Evolutionary conservation across 176 grass and related monocot species (phyloP), one percentile per base, ranked within the genome.

Genomic region (Ampelocalamus luodianensis): DNA sequence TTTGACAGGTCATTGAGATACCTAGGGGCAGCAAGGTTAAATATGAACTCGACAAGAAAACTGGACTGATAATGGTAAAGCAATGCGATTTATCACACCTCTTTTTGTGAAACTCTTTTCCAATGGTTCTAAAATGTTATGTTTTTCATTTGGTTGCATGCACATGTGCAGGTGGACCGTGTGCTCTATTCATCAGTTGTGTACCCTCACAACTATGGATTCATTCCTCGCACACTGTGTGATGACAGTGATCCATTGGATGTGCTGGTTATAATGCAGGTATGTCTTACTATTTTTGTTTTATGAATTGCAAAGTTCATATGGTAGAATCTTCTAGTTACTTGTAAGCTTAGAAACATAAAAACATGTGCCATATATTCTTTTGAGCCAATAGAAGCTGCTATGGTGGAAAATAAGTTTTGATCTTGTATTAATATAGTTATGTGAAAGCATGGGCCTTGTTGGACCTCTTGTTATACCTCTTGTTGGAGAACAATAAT

Each of bases 11-110:
- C 59, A 92, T 95, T 51, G 96, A 98, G 78, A 95, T 98, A 22
- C 91, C 89, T 45, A 95, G 89, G 81, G 96, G 96, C 80, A 94
- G 90, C 88, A 98, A 98, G 73, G 93, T 98, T 55, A 98, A 98
- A 71, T 98, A 98, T 72, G 96, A 98, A 82, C 89, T 98, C 79
- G 93, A 98, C 90, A 98, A 98, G 83, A 98, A 95, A 92, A 98
- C 93, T 63, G 96, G 93, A 46, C 81, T 98, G 71, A 98, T 98
- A 70, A 94, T 91, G 93, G 96, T 98, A 78, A 66, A 53, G 32
- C 9, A 32, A 32, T 10, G 46, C 0, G 2, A 68, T n/a, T 38
- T 29, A 7, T 43, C 10, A 6, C 18, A 36, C 24, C 14, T 29
- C 0, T 50, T 76, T 9, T 62, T 72, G 0, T 29, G 13, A 34